Evolutionary conservation across 768 basidiomycete species (phyloP).

Genomic region (Lactifluus hygrophoroides): DNA sequence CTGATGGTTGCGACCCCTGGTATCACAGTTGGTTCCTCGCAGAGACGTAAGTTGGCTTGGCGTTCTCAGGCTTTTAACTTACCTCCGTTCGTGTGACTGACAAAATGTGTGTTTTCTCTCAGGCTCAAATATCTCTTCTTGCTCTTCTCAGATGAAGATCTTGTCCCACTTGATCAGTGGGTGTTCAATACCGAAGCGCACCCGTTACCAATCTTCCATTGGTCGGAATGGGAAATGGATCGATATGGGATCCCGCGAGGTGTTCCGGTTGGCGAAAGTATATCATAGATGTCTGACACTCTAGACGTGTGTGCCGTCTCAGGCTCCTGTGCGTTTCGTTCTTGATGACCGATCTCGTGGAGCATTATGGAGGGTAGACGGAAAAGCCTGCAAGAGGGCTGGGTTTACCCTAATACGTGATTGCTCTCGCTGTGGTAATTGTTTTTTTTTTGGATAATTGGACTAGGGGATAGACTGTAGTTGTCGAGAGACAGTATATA

Average conservation of each 20-base stretch:
- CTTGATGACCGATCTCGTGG: too few relatives aligned
- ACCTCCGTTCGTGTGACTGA: neutral
- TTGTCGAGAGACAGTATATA: too few relatives aligned
- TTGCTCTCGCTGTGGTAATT: too few relatives aligned
- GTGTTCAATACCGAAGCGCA: constrained; percentile 59
- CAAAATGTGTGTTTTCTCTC: neutral
- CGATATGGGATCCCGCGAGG: constrained; percentile 30
- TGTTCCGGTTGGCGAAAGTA: neutral
- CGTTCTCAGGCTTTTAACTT: neutral
- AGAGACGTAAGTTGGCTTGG: constrained; percentile 34
- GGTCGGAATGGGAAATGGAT: constrained; percentile 46
- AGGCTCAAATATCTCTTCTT: constrained; percentile 68
- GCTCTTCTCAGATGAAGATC: constrained; percentile 57
- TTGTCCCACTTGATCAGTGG: constrained; percentile 38
- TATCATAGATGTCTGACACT: neutral
- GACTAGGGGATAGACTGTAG: too few relatives aligned
- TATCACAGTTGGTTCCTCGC: constrained; percentile 42
- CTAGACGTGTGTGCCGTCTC: too few relatives aligned
- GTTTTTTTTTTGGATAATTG: too few relatives aligned
- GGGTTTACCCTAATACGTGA: too few relatives aligned
- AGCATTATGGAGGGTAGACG: too few relatives aligned
- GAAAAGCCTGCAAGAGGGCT: too few relatives aligned
- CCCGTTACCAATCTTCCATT: constrained; percentile 62
- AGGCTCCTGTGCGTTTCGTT: too few relatives aligned
- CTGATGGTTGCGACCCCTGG: neutral